These are phyloP conservation scores for Knoxia roxburghii DNA, from an alignment of 257 asterid genomes.

Conservation along the genomic window DNA sequence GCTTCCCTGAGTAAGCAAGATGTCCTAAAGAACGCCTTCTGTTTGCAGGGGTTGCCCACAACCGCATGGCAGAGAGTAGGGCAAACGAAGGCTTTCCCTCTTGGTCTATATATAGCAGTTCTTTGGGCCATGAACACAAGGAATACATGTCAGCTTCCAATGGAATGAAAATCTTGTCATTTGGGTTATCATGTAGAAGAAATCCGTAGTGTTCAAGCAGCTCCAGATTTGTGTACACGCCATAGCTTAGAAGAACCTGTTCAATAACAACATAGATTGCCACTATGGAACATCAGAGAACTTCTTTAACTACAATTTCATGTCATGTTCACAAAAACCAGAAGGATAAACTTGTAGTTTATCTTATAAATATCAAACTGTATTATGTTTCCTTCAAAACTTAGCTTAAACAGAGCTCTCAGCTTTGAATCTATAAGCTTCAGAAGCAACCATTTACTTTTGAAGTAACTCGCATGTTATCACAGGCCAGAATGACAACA, in stretches of 20 bases:
- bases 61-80: conserved; percentile 53
- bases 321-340: neutral
- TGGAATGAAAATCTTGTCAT: conserved; percentile 69
- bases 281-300: neutral
- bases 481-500: neutral
- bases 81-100: conserved; percentile 77
- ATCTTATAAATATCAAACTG: neutral
- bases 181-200: conserved; percentile 63
- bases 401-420: neutral
- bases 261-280: conserved; percentile 9
- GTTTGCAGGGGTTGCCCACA: conserved; percentile 74
- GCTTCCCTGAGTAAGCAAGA: conserved; percentile 51
- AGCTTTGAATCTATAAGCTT: neutral
- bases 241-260: conserved; percentile 94
- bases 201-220: conserved; percentile 93
- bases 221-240: conserved; percentile 86
- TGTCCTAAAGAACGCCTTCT: conserved; percentile 49
- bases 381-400: neutral
- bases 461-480: neutral
- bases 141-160: conserved; percentile 61
- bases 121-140: conserved; percentile 65
- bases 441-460: neutral
- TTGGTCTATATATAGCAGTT: conserved; percentile 55
- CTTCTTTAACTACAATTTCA: neutral
- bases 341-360: neutral